Evolutionary conservation across 345 rosid genomes (phyloP).

Genomic region (Corymbia maculata): DNA sequence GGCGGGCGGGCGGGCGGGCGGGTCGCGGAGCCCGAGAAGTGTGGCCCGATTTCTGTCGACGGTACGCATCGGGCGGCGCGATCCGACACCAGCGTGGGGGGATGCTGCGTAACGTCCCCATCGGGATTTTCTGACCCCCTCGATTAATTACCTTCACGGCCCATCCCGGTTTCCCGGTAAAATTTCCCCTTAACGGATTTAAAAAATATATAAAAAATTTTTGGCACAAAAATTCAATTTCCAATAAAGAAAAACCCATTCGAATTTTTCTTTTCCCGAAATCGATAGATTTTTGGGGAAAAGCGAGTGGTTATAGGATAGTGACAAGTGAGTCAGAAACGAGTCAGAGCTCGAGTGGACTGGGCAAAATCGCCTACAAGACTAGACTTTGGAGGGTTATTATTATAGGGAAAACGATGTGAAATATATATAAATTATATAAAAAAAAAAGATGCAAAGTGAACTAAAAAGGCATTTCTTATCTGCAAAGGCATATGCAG

Average conservation of each 20-base stretch:
- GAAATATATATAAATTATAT: background rate
- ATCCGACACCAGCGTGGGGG: background rate
- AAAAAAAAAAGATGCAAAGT: background rate
- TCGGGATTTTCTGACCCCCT: background rate
- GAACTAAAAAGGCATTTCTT: background rate
- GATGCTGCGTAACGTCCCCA: too few species aligned
- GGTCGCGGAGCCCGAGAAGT: background rate
- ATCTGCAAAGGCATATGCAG: background rate
- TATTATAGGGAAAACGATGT: background rate
- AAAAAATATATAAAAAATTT: background rate
- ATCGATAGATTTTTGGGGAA: background rate
- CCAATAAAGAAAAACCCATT: background rate
- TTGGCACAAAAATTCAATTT: background rate
- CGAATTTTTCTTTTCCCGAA: background rate
- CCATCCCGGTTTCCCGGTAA: slow-evolving; percentile 5
- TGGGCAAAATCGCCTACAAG: background rate
- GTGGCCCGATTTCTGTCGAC: background rate
- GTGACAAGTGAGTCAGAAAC: background rate
- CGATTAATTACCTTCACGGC: background rate
- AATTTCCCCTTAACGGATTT: background rate
- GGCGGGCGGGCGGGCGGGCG: background rate
- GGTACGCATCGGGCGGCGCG: background rate
- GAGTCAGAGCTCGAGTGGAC: background rate
- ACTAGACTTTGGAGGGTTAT: background rate
- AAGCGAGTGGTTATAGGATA: background rate